A percentile compares a stretch with the other conserved stretches of the same genome.
Conservation (phyloP, 1,139 yeast species). For the Candida tropicalis region DNA sequence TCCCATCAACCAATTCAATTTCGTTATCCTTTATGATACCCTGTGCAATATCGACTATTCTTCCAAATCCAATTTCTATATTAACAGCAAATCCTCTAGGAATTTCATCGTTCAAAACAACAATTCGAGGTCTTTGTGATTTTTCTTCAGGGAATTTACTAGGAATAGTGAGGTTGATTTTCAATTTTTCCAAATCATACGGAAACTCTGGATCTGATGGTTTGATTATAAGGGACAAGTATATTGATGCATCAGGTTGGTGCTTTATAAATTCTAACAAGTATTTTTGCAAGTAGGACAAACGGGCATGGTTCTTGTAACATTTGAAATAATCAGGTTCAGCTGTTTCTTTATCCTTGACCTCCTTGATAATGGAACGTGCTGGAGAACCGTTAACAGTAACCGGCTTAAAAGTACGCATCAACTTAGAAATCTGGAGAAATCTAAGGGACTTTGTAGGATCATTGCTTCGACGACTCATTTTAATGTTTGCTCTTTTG, state of each 20-base stretch:
- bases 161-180: constrained; percentile 59
- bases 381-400: constrained; percentile 38
- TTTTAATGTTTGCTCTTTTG: neutral
- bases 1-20: constrained; percentile 45
- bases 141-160: constrained; percentile 50
- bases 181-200: constrained; percentile 55
- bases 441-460: constrained; percentile 22
- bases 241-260: constrained; percentile 25
- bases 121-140: constrained; percentile 41
- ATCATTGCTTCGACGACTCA: constrained; percentile 13
- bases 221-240: constrained; percentile 36
- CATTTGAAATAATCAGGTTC: constrained; percentile 14
- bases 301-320: constrained; percentile 16
- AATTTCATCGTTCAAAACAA: constrained; percentile 66
- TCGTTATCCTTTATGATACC: constrained; percentile 21
- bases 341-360: constrained; percentile 15
- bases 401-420: constrained; percentile 30
- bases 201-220: constrained; percentile 82
- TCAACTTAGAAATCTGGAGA: constrained; percentile 29
- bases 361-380: constrained; percentile 21
- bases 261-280: constrained; percentile 20
- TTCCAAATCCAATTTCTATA: constrained; percentile 63
- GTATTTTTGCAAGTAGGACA: constrained; percentile 20
- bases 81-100: constrained; percentile 72
- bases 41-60: constrained; percentile 46